Conservation (phyloP, 176 grass and related monocot genomes). For the Zoysia japonica region DNA sequence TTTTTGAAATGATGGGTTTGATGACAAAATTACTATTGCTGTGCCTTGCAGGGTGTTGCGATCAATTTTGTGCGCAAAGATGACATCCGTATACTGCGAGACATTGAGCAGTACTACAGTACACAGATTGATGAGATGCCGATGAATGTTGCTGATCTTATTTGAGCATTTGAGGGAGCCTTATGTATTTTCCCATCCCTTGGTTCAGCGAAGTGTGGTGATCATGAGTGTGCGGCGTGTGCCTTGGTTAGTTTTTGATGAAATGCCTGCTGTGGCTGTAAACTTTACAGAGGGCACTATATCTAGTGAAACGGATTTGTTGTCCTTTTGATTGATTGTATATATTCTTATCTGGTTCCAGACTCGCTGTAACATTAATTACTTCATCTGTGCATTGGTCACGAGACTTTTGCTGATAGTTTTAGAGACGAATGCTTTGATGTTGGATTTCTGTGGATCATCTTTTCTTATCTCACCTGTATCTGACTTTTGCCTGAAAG, state of each 20-base stretch:
- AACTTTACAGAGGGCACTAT: background rate
- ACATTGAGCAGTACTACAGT: conserved; percentile 99
- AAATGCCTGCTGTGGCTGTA: background rate
- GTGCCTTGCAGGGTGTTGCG: conserved; percentile 75
- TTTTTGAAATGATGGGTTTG: background rate
- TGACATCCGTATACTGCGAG: conserved; percentile 90
- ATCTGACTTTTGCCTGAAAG: too few relatives aligned
- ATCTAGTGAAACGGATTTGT: background rate
- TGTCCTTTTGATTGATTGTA: background rate
- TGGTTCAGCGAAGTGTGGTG: background rate
- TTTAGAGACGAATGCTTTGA: too few relatives aligned
- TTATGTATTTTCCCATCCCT: background rate
- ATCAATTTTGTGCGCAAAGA: conserved; percentile 99
- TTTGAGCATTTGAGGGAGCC: conserved; percentile 39
- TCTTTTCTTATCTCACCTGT: too few relatives aligned
- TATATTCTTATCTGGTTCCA: background rate
- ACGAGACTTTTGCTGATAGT: too few relatives aligned
- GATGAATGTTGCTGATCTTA: conserved; percentile 96
- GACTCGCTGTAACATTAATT: background rate
- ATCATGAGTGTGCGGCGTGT: background rate
- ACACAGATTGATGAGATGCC: conserved; percentile 99
- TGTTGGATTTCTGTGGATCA: too few relatives aligned
- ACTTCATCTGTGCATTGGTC: background rate
- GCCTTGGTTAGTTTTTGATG: conserved; percentile 7
- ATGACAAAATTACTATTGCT: background rate